Evolutionary conservation across 768 basidiomycete genomes (phyloP).

Genomic region (Vararia minispora): DNA sequence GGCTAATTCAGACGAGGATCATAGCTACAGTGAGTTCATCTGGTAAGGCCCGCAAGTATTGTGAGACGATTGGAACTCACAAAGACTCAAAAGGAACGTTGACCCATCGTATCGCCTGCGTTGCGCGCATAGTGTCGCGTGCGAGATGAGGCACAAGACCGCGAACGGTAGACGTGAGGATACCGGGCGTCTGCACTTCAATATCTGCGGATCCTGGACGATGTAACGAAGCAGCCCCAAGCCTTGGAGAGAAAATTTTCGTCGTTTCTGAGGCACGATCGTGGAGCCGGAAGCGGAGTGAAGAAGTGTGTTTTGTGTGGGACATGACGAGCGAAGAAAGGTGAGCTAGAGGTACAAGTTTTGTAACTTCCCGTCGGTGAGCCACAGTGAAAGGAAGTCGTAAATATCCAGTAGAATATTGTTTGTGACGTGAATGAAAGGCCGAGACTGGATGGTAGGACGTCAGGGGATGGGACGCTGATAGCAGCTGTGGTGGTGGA

Average conservation of each 20-base stretch:
- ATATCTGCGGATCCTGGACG: slow-evolving; percentile 15
- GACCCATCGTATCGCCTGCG: slow-evolving; percentile 46
- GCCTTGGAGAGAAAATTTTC: slow-evolving; percentile 3
- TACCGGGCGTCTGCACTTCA: slow-evolving; percentile 46
- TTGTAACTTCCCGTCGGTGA: no score
- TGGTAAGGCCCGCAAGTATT: not conserved
- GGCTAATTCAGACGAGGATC: slow-evolving; percentile 24
- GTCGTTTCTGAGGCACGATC: slow-evolving; percentile 10
- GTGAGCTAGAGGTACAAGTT: no score
- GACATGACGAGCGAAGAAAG: no score
- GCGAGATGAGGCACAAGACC: slow-evolving; percentile 69
- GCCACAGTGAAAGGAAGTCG: no score
- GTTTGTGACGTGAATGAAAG: no score
- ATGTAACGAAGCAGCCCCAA: no score
- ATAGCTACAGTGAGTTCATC: slow-evolving; percentile 5
- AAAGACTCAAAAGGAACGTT: slow-evolving; percentile 74
- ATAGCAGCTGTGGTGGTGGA: no score
- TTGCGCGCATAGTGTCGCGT: slow-evolving; percentile 40
- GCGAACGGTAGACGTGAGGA: slow-evolving; percentile 56
- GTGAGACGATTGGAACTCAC: slow-evolving; percentile 31
- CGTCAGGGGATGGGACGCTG: no score
- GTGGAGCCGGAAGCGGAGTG: slow-evolving; percentile 8
- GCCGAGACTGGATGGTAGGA: no score
- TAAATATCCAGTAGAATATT: no score
- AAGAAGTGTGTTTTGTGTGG: not conserved